Percentiles rank a stretch among this genome's conserved stretches.
Evolutionary conservation across 176 grass and related monocot genomes (phyloP).

Genomic region (Bonia amplexicaulis): DNA sequence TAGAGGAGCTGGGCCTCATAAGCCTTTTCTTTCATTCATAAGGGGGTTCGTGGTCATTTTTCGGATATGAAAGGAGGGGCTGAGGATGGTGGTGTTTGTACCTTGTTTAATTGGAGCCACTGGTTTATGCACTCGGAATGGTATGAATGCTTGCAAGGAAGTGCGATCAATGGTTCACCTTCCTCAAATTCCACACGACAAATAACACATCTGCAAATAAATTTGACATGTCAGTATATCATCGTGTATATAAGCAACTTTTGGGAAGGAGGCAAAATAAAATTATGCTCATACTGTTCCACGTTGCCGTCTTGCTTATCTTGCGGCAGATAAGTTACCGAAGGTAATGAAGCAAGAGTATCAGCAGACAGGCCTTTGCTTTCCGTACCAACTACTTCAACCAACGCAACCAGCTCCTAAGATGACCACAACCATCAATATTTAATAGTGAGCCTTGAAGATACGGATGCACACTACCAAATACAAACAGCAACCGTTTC

Average conservation of each 20-base stretch:
- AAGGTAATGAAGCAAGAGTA: slow-evolving; percentile 71
- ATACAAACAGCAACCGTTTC: background rate
- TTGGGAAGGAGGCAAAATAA: background rate
- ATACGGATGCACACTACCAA: background rate
- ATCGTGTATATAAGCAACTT: background rate
- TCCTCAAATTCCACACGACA: slow-evolving; percentile 91
- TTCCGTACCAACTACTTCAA: slow-evolving; percentile 84
- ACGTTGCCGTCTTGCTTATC: slow-evolving; percentile 66
- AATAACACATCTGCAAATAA: slow-evolving; percentile 76
- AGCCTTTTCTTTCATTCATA: background rate
- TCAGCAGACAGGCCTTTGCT: slow-evolving; percentile 70
- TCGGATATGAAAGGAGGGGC: background rate
- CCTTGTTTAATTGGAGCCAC: slow-evolving; percentile 97
- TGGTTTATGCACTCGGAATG: slow-evolving; percentile 93
- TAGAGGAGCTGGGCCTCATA: background rate
- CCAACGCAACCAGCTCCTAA: slow-evolving; percentile 87
- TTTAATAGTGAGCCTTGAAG: background rate
- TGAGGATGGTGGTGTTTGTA: background rate
- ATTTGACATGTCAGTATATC: slow-evolving; percentile 14
- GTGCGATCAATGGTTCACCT: slow-evolving; percentile 71
- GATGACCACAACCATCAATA: slow-evolving; percentile 7
- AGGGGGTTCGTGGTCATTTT: background rate
- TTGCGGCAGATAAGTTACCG: slow-evolving; percentile 60
- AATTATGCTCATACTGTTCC: slow-evolving; percentile 64
- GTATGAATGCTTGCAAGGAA: slow-evolving; percentile 90